Percentiles rank a stretch among this genome's conserved stretches.
Conservation (phyloP, 2,329 filamentous ascomycete genomes). For the Scedosporium dehoogii region DNA sequence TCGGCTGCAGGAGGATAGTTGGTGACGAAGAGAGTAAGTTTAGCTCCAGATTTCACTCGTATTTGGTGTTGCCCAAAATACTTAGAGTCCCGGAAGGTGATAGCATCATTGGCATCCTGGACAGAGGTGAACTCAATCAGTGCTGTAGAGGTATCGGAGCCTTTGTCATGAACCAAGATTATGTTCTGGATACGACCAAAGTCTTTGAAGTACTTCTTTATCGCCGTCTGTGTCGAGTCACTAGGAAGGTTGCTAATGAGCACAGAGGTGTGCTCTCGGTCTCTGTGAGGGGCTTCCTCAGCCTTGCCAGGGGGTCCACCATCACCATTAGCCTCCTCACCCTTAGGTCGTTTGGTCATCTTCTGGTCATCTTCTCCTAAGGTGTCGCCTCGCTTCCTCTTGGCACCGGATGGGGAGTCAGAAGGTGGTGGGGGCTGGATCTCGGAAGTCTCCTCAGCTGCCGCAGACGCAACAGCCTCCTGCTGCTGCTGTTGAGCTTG, state of each 20-base stretch:
- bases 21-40: conserved; percentile 76
- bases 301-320: conserved; percentile 17
- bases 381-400: conserved; percentile 63
- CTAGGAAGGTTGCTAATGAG: conserved; percentile 68
- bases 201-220: conserved; percentile 85
- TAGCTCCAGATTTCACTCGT: conserved; percentile 62
- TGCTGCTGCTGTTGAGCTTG: conserved; percentile 17
- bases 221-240: conserved; percentile 57
- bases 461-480: conserved; percentile 14
- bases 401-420: conserved; percentile 35
- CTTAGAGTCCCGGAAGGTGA: conserved; percentile 73
- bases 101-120: conserved; percentile 76
- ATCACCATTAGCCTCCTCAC: conserved; percentile 23
- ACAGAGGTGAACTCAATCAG: conserved; percentile 75
- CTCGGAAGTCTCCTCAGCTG: conserved; percentile 7
- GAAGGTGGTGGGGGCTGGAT: background rate
- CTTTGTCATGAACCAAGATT: conserved; percentile 53
- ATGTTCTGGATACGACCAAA: conserved; percentile 78
- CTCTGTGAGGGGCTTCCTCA: conserved; percentile 50
- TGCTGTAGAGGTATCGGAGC: conserved; percentile 54
- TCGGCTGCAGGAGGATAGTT: conserved; percentile 79
- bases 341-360: conserved; percentile 58
- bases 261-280: conserved; percentile 83
- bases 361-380: conserved; percentile 25
- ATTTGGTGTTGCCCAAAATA: conserved; percentile 65